A percentile compares a stretch with the other conserved stretches of the same genome.
Evolutionary conservation across 495 filamentous ascomycete species (phyloP).

Genomic region (Aspergillus ellipticus): DNA sequence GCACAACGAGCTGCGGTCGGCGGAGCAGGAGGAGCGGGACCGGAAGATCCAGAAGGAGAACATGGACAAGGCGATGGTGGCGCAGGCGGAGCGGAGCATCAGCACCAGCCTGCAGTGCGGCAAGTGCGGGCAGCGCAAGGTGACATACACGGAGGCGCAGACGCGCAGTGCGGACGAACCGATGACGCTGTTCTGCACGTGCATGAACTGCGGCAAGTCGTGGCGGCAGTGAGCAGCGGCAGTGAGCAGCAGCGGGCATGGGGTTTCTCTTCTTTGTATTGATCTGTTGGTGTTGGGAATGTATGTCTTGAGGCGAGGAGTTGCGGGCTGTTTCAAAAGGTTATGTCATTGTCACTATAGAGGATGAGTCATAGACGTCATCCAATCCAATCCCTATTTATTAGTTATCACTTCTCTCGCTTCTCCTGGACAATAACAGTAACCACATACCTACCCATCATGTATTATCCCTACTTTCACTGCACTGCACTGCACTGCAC

Average conservation of each 20-base stretch:
- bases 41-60: conserved; percentile 77
- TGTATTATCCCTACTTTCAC: not conserved
- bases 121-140: conserved; percentile 86
- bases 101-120: conserved; percentile 81
- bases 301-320: not conserved
- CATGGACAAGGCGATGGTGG: conserved; percentile 91
- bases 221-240: conserved; percentile 39
- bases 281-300: not conserved
- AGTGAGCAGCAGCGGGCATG: conserved; percentile 8
- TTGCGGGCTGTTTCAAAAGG: not conserved
- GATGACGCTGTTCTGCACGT: conserved; percentile 47
- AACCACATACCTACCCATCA: too few relatives aligned
- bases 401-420: too few relatives aligned
- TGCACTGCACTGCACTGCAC: too few relatives aligned
- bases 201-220: conserved; percentile 49
- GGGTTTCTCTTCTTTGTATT: conserved; percentile 10
- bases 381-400: too few relatives aligned
- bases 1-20: conserved; percentile 74
- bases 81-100: conserved; percentile 82
- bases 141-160: conserved; percentile 93
- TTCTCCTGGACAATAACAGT: too few relatives aligned
- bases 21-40: conserved; percentile 63
- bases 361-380: conserved; percentile 1
- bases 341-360: conserved; percentile 2
- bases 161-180: conserved; percentile 84